A percentile compares a stretch with the other conserved stretches of the same genome.
Conservation (phyloP, 495 filamentous ascomycete genomes). For the Hypomontagnella submonticulosa region DNA sequence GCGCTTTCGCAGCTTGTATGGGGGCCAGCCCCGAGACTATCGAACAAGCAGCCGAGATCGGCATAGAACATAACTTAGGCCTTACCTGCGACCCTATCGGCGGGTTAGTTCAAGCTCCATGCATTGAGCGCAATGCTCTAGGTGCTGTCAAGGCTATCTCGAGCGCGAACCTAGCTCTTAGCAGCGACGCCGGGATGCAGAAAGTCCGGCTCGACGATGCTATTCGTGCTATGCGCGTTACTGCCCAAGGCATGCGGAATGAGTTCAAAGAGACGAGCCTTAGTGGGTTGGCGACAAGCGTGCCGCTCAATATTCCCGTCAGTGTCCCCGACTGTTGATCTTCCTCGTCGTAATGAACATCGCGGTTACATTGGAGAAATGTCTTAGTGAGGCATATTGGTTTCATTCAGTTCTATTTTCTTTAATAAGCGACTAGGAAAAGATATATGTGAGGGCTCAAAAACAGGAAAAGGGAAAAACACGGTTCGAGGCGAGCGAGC, state of each 20-base stretch:
- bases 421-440: neutral
- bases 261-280: constrained; percentile 55
- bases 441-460: no score
- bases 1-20: constrained; percentile 52
- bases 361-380: no score
- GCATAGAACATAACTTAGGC: constrained; percentile 52
- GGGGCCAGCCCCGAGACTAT: constrained; percentile 50
- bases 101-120: constrained; percentile 50
- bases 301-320: constrained; percentile 50
- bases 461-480: no score
- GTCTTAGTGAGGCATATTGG: no score
- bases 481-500: no score
- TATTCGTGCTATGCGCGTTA: constrained; percentile 51
- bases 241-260: constrained; percentile 51
- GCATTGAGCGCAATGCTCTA: constrained; percentile 52
- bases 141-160: constrained; percentile 52
- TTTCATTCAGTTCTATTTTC: neutral
- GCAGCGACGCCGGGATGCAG: constrained; percentile 47
- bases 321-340: constrained; percentile 51
- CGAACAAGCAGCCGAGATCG: constrained; percentile 52
- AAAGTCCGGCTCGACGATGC: constrained; percentile 52
- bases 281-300: constrained; percentile 50
- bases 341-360: no score
- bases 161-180: constrained; percentile 52
- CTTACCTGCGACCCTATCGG: constrained; percentile 52